Evolutionary conservation across 2,329 filamentous ascomycete species (phyloP), one percentile per base, ranked within the genome.

Genomic region (Tolypocladium cylindrosporum): DNA sequence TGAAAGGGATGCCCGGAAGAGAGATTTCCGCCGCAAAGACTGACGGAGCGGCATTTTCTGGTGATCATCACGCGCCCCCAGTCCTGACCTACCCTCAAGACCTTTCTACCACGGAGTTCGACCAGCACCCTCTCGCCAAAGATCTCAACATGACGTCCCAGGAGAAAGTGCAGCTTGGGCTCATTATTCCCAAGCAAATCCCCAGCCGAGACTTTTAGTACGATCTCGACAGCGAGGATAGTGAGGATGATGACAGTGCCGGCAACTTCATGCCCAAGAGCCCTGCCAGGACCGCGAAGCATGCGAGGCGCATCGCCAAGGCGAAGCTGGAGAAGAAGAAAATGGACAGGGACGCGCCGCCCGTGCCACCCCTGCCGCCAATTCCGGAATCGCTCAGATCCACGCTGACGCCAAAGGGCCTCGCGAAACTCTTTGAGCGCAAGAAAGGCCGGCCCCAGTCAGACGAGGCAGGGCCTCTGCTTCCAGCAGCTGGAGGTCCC

Each of bases 11-110:
- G 57, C 73, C 74, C 1, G 74, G 74, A 2, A 67, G 73, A 56
- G 74, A 76, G 55, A 61, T 75, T 11, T 72, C 71, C 0, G 66
- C 66, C 4, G 69, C 74, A 16, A 73, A 70, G 54, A 75, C 72
- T 1, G 71, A 76, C 37, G 68, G 67, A 5, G 69, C 71, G 16
- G 64, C 65, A 3, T 72, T 75, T 60, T 62, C 66, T n/a, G 64
- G 65, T 36, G 72, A 75, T 41, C 57, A 61, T 6, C 58, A 61
- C 4, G 69, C 64, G 0, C 64, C 69, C 1, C 66, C 68, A 8
- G 59, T 74, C n/a, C 62, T 70, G n/a, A 58, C 59, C 1, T 72
- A 72, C 51, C 70, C 73, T 1, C 45, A 71, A 4, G 68, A 73
- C 57, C 59, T 74, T 0, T 75, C 73, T 3, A 64, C 58, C 27